These are phyloP conservation scores for Paecilomyces variotii DNA, from an alignment of 2,329 filamentous ascomycete genomes.

Conservation along the genomic window DNA sequence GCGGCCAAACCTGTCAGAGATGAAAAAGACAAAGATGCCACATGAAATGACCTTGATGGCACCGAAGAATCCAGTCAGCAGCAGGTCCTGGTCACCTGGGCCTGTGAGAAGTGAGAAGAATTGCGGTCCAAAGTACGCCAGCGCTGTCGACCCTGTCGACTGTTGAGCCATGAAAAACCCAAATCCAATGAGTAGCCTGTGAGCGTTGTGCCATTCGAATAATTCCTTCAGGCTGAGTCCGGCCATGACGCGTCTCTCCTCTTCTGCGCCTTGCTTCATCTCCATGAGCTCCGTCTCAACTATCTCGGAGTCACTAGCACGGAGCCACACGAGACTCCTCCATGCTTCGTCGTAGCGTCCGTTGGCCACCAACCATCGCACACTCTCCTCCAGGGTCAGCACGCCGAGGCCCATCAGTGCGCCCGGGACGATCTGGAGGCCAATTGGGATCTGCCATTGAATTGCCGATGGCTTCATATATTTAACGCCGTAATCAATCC, in stretches of 20 bases:
- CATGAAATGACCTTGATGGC: slow-evolving; percentile 47
- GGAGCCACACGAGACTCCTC: slow-evolving; percentile 44
- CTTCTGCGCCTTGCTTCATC: slow-evolving; percentile 41
- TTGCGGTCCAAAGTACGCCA: slow-evolving; percentile 49
- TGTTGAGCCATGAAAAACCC: slow-evolving; percentile 46
- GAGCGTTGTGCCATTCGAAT: slow-evolving; percentile 38
- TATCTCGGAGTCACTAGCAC: slow-evolving; percentile 32
- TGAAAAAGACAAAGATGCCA: slow-evolving; percentile 44
- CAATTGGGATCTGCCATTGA: slow-evolving; percentile 52
- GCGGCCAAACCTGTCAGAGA: slow-evolving; percentile 46
- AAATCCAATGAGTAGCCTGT: slow-evolving; percentile 36
- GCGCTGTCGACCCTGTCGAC: slow-evolving; percentile 47
- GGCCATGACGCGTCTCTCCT: slow-evolving; percentile 39
- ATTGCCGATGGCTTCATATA: slow-evolving; percentile 18
- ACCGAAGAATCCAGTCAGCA: slow-evolving; percentile 48
- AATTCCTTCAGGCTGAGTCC: slow-evolving; percentile 39
- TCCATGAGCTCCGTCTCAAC: slow-evolving; percentile 42
- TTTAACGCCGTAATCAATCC: slow-evolving; percentile 43
- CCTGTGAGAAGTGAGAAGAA: slow-evolving; percentile 47
- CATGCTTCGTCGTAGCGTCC: slow-evolving; percentile 40
- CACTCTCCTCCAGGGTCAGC: slow-evolving; percentile 42
- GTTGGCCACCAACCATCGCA: slow-evolving; percentile 43
- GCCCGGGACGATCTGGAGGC: slow-evolving; percentile 43
- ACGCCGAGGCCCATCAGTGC: slow-evolving; percentile 42
- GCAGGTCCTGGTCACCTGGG: slow-evolving; percentile 35